Evolutionary conservation across 768 basidiomycete species (phyloP), one percentile per base, ranked within the genome.

Genomic region (Russula sp.): DNA sequence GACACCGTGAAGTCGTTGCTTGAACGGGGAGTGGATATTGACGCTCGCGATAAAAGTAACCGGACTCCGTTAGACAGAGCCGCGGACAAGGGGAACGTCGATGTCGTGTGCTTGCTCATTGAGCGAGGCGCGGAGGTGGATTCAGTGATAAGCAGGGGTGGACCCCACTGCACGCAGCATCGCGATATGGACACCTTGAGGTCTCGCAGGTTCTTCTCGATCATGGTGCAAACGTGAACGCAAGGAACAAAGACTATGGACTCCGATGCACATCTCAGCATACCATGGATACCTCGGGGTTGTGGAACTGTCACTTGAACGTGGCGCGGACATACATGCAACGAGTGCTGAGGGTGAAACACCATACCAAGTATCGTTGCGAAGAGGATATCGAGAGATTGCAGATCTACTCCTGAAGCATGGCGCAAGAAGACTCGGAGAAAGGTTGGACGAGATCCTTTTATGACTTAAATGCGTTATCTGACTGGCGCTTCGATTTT

Each of bases 111-210:
- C 16, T 36, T 36, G 8, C 51, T 64, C 7, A 13, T 64, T 26
- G 58, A 53, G 16, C 26, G 14, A 7, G 44, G 34, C n/a, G 63
- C 59, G 22, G 59, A 46, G 16, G 56, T 63, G 20, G 55, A 58
- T 28, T 13, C 40, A 10, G 46, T 3, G 53, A 56, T 28, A 10
- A 2, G 3, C 3, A 3, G 2, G 36, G 26, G 13, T 56, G 53
- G 42, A 49, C 58, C 9, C 51, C 58, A 0, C 24, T 64, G 34
- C 57, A 49, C n/a, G 0, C 2, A 1, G 59, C 63, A 7, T 53
- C 63, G 14, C 42, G 51, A 36, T 2, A 20, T 20, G 63, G 63
- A n/a, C 32, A 64, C 18, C 3, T 54, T 2, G 18, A 61, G 10
- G 51, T 64, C 42, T 24, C 26, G 34, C 50, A 14, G 11, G 13